These are phyloP conservation scores for Cercospora zeina DNA, from an alignment of 2,329 filamentous ascomycete genomes.

Conservation along the genomic window DNA sequence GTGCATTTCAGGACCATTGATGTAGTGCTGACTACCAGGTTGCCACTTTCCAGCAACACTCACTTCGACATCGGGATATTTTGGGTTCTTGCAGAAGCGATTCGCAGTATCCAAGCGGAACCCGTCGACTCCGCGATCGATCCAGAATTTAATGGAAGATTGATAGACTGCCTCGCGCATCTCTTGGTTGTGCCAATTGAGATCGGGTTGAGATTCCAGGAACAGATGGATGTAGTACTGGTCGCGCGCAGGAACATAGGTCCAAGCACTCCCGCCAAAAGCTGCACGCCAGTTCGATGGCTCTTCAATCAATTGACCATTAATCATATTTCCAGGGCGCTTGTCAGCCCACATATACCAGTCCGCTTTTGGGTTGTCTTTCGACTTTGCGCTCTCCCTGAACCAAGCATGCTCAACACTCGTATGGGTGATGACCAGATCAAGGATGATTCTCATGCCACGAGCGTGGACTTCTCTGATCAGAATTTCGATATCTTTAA, in stretches of 20 bases:
- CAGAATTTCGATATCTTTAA: slow-evolving; percentile 64
- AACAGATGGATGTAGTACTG: slow-evolving; percentile 80
- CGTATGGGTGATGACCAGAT: slow-evolving; percentile 77
- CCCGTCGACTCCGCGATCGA: slow-evolving; percentile 64
- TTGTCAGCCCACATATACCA: slow-evolving; percentile 60
- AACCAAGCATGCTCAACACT: slow-evolving; percentile 64
- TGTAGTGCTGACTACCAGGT: slow-evolving; percentile 30
- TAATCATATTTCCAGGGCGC: slow-evolving; percentile 41
- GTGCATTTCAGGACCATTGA: slow-evolving; percentile 47
- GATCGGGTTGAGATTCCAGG: slow-evolving; percentile 72
- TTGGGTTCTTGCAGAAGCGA: slow-evolving; percentile 32
- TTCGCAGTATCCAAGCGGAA: slow-evolving; percentile 42
- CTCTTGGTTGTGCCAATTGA: slow-evolving; percentile 78
- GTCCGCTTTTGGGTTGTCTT: slow-evolving; percentile 53
- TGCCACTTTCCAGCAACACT: slow-evolving; percentile 29
- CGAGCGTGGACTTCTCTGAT: slow-evolving; percentile 61
- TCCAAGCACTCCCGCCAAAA: slow-evolving; percentile 63
- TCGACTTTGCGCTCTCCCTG: slow-evolving; percentile 54
- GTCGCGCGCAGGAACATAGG: slow-evolving; percentile 68
- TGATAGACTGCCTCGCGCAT: slow-evolving; percentile 70
- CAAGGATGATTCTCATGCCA: slow-evolving; percentile 70
- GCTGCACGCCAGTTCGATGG: slow-evolving; percentile 74
- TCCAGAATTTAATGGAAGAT: slow-evolving; percentile 64
- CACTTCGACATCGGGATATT: slow-evolving; percentile 31
- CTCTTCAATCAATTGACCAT: slow-evolving; percentile 49